Conservation (phyloP, 2,329 filamentous ascomycete genomes). For the Metarhizium sp. region DNA sequence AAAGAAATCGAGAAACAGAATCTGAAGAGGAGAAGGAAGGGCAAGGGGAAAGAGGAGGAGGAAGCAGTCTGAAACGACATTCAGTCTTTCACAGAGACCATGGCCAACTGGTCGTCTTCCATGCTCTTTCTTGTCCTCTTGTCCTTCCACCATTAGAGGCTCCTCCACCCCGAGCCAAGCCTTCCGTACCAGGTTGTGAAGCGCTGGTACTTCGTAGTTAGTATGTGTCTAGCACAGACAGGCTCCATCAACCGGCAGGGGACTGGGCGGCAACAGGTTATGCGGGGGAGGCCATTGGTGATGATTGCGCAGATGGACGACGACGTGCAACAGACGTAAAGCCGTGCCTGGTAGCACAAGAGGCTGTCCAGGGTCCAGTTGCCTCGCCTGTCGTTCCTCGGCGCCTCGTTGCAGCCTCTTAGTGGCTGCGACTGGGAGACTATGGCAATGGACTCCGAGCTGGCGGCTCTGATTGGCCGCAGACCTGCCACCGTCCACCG, state of each 20-base stretch:
- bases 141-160: neutral
- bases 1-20: too few species aligned
- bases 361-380: neutral
- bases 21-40: too few species aligned
- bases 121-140: neutral
- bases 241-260: slow-evolving; percentile 4
- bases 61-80: neutral
- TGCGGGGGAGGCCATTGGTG: neutral
- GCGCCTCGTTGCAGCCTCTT: neutral
- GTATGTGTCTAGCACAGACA: neutral
- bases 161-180: neutral
- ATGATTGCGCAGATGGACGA: neutral
- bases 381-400: neutral
- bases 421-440: neutral
- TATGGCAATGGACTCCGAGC: neutral
- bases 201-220: neutral
- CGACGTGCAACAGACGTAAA: neutral
- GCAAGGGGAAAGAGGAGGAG: neutral
- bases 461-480: neutral
- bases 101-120: neutral
- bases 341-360: neutral
- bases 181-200: neutral
- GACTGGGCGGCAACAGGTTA: slow-evolving; percentile 5
- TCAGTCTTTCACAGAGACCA: neutral
- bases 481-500: neutral